phyloP scores from a whole-genome alignment of 805 yeast species.

The Monosporozyma servazzii region DNA sequence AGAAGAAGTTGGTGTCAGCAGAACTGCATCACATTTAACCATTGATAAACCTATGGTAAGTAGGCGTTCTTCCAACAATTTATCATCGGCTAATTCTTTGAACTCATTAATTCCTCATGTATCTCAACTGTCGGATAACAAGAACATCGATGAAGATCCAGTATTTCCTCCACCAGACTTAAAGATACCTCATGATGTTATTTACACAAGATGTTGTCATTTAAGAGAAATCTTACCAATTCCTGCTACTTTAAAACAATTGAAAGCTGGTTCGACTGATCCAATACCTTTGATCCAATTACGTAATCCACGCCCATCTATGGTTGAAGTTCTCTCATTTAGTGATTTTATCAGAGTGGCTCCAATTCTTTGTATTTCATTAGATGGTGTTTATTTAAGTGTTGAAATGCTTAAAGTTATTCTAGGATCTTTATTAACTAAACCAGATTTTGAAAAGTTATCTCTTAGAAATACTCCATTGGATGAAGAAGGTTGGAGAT shows the following conservation, averaged over 20 bases:
- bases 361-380: slow-evolving; percentile 64
- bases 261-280: slow-evolving; percentile 64
- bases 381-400: slow-evolving; percentile 73
- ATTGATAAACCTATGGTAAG: slow-evolving; percentile 39
- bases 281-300: slow-evolving; percentile 72
- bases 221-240: slow-evolving; percentile 85
- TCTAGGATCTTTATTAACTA: slow-evolving; percentile 57
- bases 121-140: slow-evolving; percentile 1
- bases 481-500: slow-evolving; percentile 69
- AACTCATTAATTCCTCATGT: slow-evolving; percentile 12
- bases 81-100: slow-evolving; percentile 13
- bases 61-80: slow-evolving; percentile 26
- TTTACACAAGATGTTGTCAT: slow-evolving; percentile 90
- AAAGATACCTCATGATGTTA: slow-evolving; percentile 47
- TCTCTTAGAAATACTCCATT: slow-evolving; percentile 74
- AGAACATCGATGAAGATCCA: slow-evolving; percentile 15
- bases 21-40: slow-evolving; percentile 29
- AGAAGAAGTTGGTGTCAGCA: slow-evolving; percentile 32
- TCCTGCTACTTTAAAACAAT: slow-evolving; percentile 77
- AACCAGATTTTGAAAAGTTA: slow-evolving; percentile 55
- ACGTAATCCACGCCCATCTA: slow-evolving; percentile 79
- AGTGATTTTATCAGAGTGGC: slow-evolving; percentile 82
- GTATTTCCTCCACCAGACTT: slow-evolving; percentile 25
- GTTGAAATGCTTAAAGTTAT: slow-evolving; percentile 67
- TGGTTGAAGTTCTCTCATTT: slow-evolving; percentile 78